Evolutionary conservation across 148 eudicot species (phyloP), one percentile per base, ranked within the genome.

Genomic region (Camellia granthamiana): DNA sequence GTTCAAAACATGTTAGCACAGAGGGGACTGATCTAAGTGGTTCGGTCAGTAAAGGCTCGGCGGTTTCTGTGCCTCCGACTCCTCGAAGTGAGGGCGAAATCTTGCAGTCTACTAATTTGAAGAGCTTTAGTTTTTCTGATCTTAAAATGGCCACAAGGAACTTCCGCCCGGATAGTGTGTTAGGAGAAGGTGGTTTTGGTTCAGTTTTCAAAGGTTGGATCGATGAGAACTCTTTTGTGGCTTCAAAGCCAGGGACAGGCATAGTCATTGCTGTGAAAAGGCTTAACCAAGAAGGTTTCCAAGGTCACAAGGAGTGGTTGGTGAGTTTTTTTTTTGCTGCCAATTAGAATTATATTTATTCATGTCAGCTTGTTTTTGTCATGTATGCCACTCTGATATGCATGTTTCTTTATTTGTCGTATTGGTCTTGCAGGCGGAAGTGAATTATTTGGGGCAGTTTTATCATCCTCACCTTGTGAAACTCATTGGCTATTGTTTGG

Each of bases 151-250:
- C 98, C 63, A 94, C 98, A 11, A 83, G 92, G 78, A 92, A 94
- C 80, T 94, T 94, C 61, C 89, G 97, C 1, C 97, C 93, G 3
- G 97, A 94, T 80, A 94, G 91, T 66, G 90, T 94, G 78, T 76
- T 94, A 0, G 98, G 98, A 30, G 98, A 89, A 79, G 98, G 98
- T 16, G 96, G 98, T 71, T 94, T 94, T 70, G 96, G 98, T 30
- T 83, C 92, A 0, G 98, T 94, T 5, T 94, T 94, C 82, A 94
- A 94, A 83, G 96, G 98, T 3, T 94, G 96, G 98, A 89, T 94
- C 41, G 94, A 94, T 74, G 96, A 92, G 84, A 76, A 85, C 16
- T 82, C 93, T 0, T 87, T 78, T 66, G 56, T 85, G 5, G 90
- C 98, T 64, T 60, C 95, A 15, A 94, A 90, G 77, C 92, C 94